A percentile compares a stretch with the other conserved stretches of the same genome.
These are phyloP conservation scores for Fusarium buharicum DNA, from an alignment of 2,329 filamentous ascomycete genomes.

Conservation along the genomic window DNA sequence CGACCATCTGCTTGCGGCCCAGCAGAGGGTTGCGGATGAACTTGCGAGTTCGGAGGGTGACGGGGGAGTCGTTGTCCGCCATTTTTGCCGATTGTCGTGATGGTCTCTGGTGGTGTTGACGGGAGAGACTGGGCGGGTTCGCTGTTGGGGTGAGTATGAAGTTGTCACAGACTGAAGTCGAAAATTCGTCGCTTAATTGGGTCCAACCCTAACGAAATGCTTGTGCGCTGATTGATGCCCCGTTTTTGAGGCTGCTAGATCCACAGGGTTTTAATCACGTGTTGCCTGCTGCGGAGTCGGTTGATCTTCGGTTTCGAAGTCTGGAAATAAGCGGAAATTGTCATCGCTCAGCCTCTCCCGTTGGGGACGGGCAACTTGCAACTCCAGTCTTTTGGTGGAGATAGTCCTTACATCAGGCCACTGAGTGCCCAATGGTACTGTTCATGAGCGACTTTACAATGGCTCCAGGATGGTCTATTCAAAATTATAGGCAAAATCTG, in stretches of 20 bases:
- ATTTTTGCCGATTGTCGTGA: constrained; percentile 72
- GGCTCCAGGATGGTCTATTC: constrained; percentile 24
- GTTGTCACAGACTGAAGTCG: constrained; percentile 47
- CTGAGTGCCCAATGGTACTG: constrained; percentile 25
- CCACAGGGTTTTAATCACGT: constrained; percentile 39
- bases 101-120: constrained; percentile 50
- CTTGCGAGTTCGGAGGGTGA: constrained; percentile 97
- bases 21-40: constrained; percentile 99
- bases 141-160: constrained; percentile 47
- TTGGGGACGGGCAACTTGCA: constrained; percentile 27
- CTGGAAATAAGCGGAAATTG: constrained; percentile 22
- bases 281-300: not conserved
- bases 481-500: constrained; percentile 7
- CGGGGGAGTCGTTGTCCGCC: constrained; percentile 82
- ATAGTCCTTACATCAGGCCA: constrained; percentile 16
- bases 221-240: constrained; percentile 31
- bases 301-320: constrained; percentile 18
- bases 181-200: constrained; percentile 58
- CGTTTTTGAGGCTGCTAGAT: constrained; percentile 21
- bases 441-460: constrained; percentile 8
- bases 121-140: constrained; percentile 46
- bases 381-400: constrained; percentile 40
- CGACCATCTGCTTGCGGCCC: constrained; percentile 99
- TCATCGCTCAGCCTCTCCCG: not conserved
- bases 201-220: constrained; percentile 57